phyloP scores from a whole-genome alignment of 2,329 filamentous ascomycete genomes.

The Cladosporium sp. region DNA sequence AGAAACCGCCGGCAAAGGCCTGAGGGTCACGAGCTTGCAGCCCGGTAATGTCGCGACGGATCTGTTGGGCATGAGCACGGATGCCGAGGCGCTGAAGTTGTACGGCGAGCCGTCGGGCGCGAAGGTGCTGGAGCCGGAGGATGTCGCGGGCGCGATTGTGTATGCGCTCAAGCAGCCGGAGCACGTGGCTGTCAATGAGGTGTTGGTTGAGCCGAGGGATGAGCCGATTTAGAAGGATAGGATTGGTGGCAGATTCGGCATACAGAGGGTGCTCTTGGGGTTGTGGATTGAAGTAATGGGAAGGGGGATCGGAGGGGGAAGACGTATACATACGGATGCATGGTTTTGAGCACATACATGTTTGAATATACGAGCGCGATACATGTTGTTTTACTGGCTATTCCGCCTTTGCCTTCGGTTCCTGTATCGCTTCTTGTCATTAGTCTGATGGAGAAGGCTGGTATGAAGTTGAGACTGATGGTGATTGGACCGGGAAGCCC shows the following conservation, averaged over 20 bases:
- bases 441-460: too few relatives aligned
- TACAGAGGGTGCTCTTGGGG: too few relatives aligned
- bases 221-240: slow-evolving; percentile 56
- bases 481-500: too few relatives aligned
- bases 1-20: slow-evolving; percentile 67
- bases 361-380: too few relatives aligned
- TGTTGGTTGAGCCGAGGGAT: slow-evolving; percentile 70
- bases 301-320: too few relatives aligned
- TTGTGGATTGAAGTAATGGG: too few relatives aligned
- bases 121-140: slow-evolving; percentile 65
- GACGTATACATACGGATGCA: too few relatives aligned
- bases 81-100: slow-evolving; percentile 69
- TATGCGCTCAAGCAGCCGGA: slow-evolving; percentile 68
- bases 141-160: slow-evolving; percentile 66
- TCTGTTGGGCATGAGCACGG: slow-evolving; percentile 67
- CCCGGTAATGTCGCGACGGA: slow-evolving; percentile 72
- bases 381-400: too few relatives aligned
- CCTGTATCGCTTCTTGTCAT: too few relatives aligned
- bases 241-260: neutral
- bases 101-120: slow-evolving; percentile 70
- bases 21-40: slow-evolving; percentile 69
- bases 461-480: too few relatives aligned
- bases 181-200: slow-evolving; percentile 73
- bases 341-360: too few relatives aligned
- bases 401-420: too few relatives aligned